Percentiles rank a stretch among this genome's conserved stretches.
These are phyloP conservation scores for Amniculicola lignicola DNA, from an alignment of 495 filamentous ascomycete species.

Conservation along the genomic window DNA sequence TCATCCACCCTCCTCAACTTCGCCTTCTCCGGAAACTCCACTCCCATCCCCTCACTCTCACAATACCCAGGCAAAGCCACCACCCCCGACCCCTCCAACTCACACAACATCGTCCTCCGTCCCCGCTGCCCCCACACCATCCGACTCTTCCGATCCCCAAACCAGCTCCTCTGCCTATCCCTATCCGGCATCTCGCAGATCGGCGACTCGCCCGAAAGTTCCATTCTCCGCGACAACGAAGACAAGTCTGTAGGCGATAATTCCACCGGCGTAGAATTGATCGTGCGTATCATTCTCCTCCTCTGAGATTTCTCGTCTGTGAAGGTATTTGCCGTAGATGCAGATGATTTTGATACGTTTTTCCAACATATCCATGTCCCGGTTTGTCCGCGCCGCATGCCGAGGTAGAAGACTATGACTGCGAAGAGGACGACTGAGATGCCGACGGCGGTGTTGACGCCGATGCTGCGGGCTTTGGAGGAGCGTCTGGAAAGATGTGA, in stretches of 20 bases:
- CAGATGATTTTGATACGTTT: background rate
- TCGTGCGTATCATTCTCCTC: background rate
- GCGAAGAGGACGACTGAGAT: conserved; percentile 4
- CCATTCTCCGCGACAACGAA: too few species aligned
- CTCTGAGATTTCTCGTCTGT: background rate
- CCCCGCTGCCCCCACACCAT: background rate
- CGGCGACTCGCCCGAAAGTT: background rate
- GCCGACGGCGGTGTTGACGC: background rate
- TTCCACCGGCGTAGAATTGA: background rate
- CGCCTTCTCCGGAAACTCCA: background rate
- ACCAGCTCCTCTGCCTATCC: background rate
- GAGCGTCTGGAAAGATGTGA: background rate
- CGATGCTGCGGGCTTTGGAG: background rate
- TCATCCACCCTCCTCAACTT: background rate
- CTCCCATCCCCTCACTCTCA: background rate
- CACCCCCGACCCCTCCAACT: background rate
- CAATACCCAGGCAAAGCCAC: background rate
- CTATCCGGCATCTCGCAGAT: background rate
- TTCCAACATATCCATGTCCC: conserved; percentile 1
- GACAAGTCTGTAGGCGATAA: background rate
- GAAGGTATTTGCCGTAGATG: background rate
- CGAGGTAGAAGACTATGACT: conserved; percentile 3
- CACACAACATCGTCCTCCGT: background rate
- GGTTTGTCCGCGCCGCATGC: background rate
- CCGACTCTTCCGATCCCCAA: background rate